These are phyloP conservation scores for Falciphora oryzae DNA, from an alignment of 2,329 filamentous ascomycete genomes.

Conservation along the genomic window DNA sequence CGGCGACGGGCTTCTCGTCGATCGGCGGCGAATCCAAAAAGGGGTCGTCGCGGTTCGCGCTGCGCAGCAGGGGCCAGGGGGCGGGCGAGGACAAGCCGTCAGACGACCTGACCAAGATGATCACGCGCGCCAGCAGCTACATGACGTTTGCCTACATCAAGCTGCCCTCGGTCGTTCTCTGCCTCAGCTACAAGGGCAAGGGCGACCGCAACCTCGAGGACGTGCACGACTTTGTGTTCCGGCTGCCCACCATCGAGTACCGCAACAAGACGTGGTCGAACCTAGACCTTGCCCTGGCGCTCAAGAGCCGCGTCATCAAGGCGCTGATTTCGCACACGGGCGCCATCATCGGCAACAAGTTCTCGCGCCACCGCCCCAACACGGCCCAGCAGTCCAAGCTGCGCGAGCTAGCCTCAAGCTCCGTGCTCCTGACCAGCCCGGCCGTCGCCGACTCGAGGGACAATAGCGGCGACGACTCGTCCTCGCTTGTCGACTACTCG, in stretches of 20 bases:
- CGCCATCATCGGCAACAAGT: slow-evolving; percentile 95
- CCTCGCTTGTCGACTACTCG: slow-evolving; percentile 46
- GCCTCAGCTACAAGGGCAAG: slow-evolving; percentile 93
- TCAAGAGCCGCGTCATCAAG: slow-evolving; percentile 92
- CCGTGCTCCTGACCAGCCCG: slow-evolving; percentile 53
- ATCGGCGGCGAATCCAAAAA: slow-evolving; percentile 36
- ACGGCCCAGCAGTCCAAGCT: slow-evolving; percentile 73
- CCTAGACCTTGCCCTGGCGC: slow-evolving; percentile 80
- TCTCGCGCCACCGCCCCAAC: slow-evolving; percentile 79
- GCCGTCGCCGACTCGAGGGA: slow-evolving; percentile 32
- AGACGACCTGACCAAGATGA: slow-evolving; percentile 96
- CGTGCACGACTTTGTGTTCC: slow-evolving; percentile 95
- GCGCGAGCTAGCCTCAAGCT: slow-evolving; percentile 77
- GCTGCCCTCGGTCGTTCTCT: slow-evolving; percentile 90
- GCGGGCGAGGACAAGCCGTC: slow-evolving; percentile 46
- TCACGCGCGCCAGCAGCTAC: slow-evolving; percentile 88
- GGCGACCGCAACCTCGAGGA: slow-evolving; percentile 94
- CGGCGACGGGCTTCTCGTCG: slow-evolving; percentile 39
- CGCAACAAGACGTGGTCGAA: slow-evolving; percentile 99
- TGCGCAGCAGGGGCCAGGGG: slow-evolving; percentile 40
- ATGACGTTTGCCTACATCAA: slow-evolving; percentile 97
- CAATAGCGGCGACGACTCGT: slow-evolving; percentile 52
- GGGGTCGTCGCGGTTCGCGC: slow-evolving; percentile 49
- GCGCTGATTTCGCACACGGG: slow-evolving; percentile 93
- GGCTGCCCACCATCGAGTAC: slow-evolving; percentile 89